Percentiles rank a stretch among this genome's conserved stretches.
phyloP scores from a whole-genome alignment of 192 early-diverging fungal species.

The Blastocladiella britannica region DNA sequence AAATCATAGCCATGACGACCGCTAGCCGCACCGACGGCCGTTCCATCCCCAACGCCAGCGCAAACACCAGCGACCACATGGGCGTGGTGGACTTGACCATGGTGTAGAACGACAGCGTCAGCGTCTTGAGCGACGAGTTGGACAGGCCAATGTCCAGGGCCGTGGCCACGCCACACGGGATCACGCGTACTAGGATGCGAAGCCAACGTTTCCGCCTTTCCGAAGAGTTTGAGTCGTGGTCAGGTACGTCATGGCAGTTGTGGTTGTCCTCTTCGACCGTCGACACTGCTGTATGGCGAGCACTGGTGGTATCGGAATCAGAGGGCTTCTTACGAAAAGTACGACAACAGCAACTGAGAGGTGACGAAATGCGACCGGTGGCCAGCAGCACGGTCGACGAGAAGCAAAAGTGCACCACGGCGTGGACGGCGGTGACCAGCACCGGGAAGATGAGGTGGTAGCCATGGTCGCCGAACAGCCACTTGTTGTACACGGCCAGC shows the following conservation, averaged over 20 bases:
- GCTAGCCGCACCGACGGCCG: slow-evolving; percentile 43
- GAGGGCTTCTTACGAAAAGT: too few species aligned
- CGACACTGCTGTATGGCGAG: too few species aligned
- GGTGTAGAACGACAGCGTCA: slow-evolving; percentile 82
- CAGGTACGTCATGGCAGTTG: background rate
- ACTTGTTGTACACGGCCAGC: slow-evolving; percentile 80
- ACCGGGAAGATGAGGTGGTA: slow-evolving; percentile 72
- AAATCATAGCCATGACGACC: slow-evolving; percentile 55
- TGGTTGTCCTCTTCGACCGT: background rate
- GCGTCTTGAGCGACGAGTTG: slow-evolving; percentile 63
- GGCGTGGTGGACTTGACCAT: slow-evolving; percentile 63
- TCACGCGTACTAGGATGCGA: slow-evolving; percentile 6
- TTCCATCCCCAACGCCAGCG: slow-evolving; percentile 74
- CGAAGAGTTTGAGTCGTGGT: slow-evolving; percentile 4
- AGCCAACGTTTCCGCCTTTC: slow-evolving; percentile 28
- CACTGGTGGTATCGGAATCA: background rate
- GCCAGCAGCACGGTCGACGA: slow-evolving; percentile 18
- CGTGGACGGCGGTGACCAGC: slow-evolving; percentile 66
- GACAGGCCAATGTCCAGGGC: slow-evolving; percentile 79
- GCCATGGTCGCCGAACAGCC: slow-evolving; percentile 65
- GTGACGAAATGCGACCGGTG: too few species aligned
- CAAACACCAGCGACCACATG: slow-evolving; percentile 69
- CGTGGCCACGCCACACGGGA: slow-evolving; percentile 74
- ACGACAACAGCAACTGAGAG: too few species aligned
- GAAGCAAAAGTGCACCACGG: slow-evolving; percentile 54